Percentiles rank a stretch among this genome's conserved stretches.
Evolutionary conservation across 129 eudicot genomes (phyloP).

Genomic region (Rutidosis leptorrhynchoides): DNA sequence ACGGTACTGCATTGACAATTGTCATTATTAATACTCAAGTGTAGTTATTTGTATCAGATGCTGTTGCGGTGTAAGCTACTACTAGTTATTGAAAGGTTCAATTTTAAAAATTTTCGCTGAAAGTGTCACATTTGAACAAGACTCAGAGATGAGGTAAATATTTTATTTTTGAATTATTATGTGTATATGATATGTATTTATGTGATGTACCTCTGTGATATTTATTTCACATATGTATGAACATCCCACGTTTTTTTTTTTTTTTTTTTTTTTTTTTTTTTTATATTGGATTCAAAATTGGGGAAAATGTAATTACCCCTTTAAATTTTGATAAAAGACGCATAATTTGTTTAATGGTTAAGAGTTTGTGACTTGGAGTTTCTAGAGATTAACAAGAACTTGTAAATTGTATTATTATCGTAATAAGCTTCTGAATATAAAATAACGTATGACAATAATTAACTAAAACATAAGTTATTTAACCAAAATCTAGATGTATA

Average conservation of each 20-base stretch:
- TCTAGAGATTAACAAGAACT: neutral
- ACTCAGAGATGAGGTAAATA: conserved; percentile 79
- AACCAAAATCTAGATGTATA: too few species aligned
- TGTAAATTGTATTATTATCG: neutral
- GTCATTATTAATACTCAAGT: too few species aligned
- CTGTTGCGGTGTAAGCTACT: too few species aligned
- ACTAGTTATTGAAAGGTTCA: conserved; percentile 23
- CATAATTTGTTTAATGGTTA: conserved; percentile 2
- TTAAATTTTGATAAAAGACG: conserved; percentile 11
- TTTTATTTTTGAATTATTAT: neutral
- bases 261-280: too few species aligned
- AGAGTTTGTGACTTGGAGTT: conserved; percentile 4
- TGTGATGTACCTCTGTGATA: neutral
- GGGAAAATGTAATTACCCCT: neutral
- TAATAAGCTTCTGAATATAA: too few species aligned
- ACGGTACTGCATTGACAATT: too few species aligned
- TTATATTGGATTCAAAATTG: neutral
- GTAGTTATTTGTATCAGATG: too few species aligned
- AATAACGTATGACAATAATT: too few species aligned
- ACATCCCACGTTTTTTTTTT: neutral
- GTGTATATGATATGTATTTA: too few species aligned
- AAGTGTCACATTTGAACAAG: conserved; percentile 77
- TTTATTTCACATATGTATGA: neutral
- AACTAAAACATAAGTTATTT: too few species aligned
- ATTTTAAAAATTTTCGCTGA: conserved; percentile 39